A percentile compares a stretch with the other conserved stretches of the same genome.
Conservation (phyloP, 169 alveolate species). For the Plasmodium cynomolgi region DNA sequence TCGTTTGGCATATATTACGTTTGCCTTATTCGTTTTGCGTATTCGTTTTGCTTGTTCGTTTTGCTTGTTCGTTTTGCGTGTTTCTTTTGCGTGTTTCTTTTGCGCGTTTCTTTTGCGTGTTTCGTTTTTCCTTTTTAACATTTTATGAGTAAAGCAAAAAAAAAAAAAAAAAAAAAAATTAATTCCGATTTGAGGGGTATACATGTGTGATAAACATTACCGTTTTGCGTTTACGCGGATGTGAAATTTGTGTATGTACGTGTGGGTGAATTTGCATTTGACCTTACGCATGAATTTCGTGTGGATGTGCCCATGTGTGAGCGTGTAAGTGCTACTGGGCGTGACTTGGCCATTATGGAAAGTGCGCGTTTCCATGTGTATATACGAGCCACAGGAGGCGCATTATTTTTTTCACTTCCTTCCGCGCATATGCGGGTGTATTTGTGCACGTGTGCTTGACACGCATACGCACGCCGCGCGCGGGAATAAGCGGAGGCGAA, state of each 20-base stretch:
- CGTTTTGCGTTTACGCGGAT: background rate
- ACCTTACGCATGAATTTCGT: background rate
- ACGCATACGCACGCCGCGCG: background rate
- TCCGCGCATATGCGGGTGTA: background rate
- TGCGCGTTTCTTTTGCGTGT: background rate
- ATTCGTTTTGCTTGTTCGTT: background rate
- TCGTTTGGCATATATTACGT: background rate
- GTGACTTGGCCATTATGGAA: background rate
- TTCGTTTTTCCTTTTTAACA: background rate
- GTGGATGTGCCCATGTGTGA: background rate
- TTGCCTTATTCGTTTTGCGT: background rate
- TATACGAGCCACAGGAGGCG: background rate
- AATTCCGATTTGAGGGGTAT: background rate
- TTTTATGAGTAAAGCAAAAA: background rate
- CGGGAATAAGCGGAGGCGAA: background rate
- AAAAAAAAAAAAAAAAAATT: background rate
- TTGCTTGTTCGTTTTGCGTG: background rate
- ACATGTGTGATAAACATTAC: background rate
- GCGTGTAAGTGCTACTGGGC: background rate
- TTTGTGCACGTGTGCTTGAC: background rate
- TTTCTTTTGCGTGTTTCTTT: background rate
- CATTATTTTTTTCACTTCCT: background rate
- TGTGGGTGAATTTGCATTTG: background rate
- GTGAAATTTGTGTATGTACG: background rate
- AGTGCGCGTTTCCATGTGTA: background rate